Base-by-base conservation (phyloP, 2,329 filamentous ascomycete species). In the Arthroderma uncinatum region DNA sequence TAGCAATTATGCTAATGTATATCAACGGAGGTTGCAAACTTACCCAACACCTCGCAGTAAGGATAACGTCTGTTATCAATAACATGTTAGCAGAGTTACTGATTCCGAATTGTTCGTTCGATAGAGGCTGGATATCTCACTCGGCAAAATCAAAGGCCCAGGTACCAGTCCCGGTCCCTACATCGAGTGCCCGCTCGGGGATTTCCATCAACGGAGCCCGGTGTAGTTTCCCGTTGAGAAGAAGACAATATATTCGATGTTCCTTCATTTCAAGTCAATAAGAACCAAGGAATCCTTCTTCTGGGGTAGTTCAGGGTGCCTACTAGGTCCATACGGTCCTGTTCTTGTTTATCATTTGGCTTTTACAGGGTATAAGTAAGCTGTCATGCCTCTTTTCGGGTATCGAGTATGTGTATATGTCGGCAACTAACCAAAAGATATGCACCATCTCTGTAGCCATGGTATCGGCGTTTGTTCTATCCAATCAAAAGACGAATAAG, bases 291-390 rank as follows among this genome's bases (percentile, higher is more conserved):
- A 4, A 50, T 9, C 5, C 25, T 42, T 9, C 12, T 30, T 14
- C 25, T 5, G 19, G 21, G n/a, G 9, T n/a, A 36, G 19, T 14
- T 30, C 23, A n/a, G 39, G n/a, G 5, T 50, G 47, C 59, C 30
- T 59, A 62, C 60, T 33, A 62, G 39, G 10, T 60, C 59, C 56
- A 62, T 54, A 10, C 60, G 60, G 10, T 62, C 56, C 37, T 62
- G 58, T 40, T 62, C 60, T 39, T 33, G 42, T 36, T 59, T 59
- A 34, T 62, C 60, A 54, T 62, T 62, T 28, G 60, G 60, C 60
- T 61, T 40, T 40, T 21, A 42, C 16, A n/a, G 25, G 21, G 25
- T 25, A 23, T 56, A 25, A 30, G 39, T 30, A 42, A 39, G 30
- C 12, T 37, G 37, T 23, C n/a, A 4, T 10, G 9, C 23, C 19